These are phyloP conservation scores for Suillus variegatus DNA, from an alignment of 768 basidiomycete species.

Conservation along the genomic window DNA sequence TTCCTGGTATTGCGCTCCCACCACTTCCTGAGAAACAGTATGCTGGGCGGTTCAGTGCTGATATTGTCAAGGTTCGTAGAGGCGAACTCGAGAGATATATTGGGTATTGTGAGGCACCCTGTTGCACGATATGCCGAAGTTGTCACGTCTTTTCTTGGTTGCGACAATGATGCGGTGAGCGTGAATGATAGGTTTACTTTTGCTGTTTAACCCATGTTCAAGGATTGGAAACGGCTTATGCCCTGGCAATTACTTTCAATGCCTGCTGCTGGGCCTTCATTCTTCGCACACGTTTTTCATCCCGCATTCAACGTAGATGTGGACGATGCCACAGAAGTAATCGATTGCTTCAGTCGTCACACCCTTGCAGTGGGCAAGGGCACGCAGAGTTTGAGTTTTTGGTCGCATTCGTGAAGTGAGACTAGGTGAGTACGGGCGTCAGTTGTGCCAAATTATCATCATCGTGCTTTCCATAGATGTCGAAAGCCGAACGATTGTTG, in stretches of 20 bases:
- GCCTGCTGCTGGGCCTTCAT: slow-evolving; percentile 70
- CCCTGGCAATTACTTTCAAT: slow-evolving; percentile 56
- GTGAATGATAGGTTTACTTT: background rate
- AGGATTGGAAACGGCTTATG: slow-evolving; percentile 74
- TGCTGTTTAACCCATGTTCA: slow-evolving; percentile 11
- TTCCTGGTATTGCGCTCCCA: slow-evolving; percentile 78
- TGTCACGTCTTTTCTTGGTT: slow-evolving; percentile 75
- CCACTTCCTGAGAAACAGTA: slow-evolving; percentile 88
- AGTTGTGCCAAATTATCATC: background rate
- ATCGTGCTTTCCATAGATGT: slow-evolving; percentile 60
- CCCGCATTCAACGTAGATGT: slow-evolving; percentile 82
- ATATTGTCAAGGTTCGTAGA: slow-evolving; percentile 80
- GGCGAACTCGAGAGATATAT: slow-evolving; percentile 84
- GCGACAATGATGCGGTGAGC: slow-evolving; percentile 74
- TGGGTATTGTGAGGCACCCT: slow-evolving; percentile 67
- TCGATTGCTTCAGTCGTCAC: slow-evolving; percentile 66
- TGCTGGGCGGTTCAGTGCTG: slow-evolving; percentile 73
- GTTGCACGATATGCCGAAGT: slow-evolving; percentile 78
- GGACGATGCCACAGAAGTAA: slow-evolving; percentile 62
- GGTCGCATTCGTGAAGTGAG: slow-evolving; percentile 63
- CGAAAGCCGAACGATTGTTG: slow-evolving; percentile 70
- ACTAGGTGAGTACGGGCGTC: slow-evolving; percentile 49
- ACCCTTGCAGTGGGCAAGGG: slow-evolving; percentile 66
- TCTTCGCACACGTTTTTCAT: slow-evolving; percentile 80
- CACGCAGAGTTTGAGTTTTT: slow-evolving; percentile 70